Base-by-base conservation (phyloP, 2,329 filamentous ascomycete species). In the Lachnellula suecica region DNA sequence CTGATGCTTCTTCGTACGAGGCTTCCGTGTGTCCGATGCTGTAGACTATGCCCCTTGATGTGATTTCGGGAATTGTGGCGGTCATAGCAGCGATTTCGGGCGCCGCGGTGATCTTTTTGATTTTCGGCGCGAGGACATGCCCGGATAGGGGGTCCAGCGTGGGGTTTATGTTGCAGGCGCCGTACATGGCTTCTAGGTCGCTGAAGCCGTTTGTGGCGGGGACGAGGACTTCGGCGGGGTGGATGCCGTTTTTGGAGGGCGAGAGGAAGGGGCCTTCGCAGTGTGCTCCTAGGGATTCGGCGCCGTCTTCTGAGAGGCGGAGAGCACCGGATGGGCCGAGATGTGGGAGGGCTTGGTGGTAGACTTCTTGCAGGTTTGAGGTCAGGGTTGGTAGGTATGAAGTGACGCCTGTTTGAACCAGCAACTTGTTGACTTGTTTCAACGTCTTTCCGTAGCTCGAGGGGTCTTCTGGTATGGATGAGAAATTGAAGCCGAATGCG, bases 401-500 rank as follows among this genome's bases (percentile, higher is more conserved):
- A 6, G 91, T 97, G 38, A 97, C 90, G 44, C 92, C 91, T 1
- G 88, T 95, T 61, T 82, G 74, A 25, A 91, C 79, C 47, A 97
- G 76, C 25, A 81, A 78, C 59, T 76, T 82, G 70, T 94, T 94
- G 55, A 93, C 78, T 52, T 83, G 76, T 58, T 77, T 77, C 45
- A 96, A 74, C n/a, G 83, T 84, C 68, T 89, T 87, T 52, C 82
- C 81, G 64, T 95, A 96, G 47, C 80, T 77, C 25, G 77, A 72
- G 71, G 81, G 83, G 63, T 87, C 82, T 15, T 85, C 70, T n/a
- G 88, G 83, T 9, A 91, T 77, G 1, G 84, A 83, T 3, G 90
- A 94, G 70, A 95, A 96, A 74, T 96, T 93, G 76, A 96, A 95
- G 51, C 91, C 91, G 64, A 91, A 93, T 9, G 89, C 91, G 44